Evolutionary conservation across 2,329 filamentous ascomycete genomes (phyloP).

Genomic region (Nemania sp.): DNA sequence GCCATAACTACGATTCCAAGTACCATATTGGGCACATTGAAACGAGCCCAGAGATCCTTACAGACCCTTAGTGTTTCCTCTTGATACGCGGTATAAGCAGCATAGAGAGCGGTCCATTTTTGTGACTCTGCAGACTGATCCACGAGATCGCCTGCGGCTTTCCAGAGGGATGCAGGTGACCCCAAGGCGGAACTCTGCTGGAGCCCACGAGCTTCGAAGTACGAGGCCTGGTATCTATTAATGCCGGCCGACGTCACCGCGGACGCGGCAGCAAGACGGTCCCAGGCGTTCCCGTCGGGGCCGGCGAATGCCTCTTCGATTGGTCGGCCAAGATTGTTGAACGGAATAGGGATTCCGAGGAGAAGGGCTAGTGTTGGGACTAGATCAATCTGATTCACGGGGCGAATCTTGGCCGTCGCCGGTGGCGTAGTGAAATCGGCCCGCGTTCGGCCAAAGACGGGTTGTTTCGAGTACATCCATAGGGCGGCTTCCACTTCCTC

Average conservation of each 20-base stretch:
- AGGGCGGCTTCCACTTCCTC: conserved; percentile 93
- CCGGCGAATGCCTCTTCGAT: conserved; percentile 93
- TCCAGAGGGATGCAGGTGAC: conserved; percentile 62
- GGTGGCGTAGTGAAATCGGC: conserved; percentile 62
- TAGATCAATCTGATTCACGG: conserved; percentile 86
- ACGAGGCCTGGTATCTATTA: conserved; percentile 84
- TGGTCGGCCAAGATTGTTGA: conserved; percentile 90
- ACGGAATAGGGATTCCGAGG: conserved; percentile 89
- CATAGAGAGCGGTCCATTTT: conserved; percentile 50
- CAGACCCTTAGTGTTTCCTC: conserved; percentile 77
- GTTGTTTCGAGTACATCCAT: conserved; percentile 97
- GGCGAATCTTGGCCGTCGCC: conserved; percentile 74
- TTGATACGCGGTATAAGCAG: conserved; percentile 75
- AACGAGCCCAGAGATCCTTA: conserved; percentile 86
- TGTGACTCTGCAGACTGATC: conserved; percentile 46
- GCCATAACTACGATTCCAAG: conserved; percentile 75
- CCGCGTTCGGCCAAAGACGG: conserved; percentile 78
- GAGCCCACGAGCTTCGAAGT: conserved; percentile 73
- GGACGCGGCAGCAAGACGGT: conserved; percentile 76
- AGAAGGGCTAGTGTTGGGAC: conserved; percentile 90
- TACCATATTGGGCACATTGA: conserved; percentile 85
- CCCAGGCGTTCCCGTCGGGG: conserved; percentile 68
- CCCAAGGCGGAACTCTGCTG: conserved; percentile 62
- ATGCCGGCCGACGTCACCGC: conserved; percentile 83
- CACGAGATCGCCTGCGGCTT: conserved; percentile 48